Evolutionary conservation across 2,329 filamentous ascomycete genomes (phyloP), one percentile per base, ranked within the genome.

Genomic region (Sporothrix dimorphospora): DNA sequence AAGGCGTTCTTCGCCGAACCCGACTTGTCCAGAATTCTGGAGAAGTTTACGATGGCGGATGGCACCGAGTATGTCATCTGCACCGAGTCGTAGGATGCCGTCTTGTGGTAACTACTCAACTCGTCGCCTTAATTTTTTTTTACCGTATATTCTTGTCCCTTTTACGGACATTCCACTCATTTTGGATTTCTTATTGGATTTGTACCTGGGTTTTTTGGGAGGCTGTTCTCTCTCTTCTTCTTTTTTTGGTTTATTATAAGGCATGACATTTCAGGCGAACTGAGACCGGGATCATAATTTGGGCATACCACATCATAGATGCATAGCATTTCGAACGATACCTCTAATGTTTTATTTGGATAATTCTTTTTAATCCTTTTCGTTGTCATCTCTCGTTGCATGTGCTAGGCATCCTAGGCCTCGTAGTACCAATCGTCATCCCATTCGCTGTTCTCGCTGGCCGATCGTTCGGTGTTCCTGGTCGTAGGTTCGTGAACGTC

Each of bases 1-100:
- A 73, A 73, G 67, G 51, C 61, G 0, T 65, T 74, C 5, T 71
- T 73, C 27, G 68, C 69, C 1, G 74, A 75, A 71, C 55, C 72
- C 1, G 71, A 74, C 6, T 38, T 75, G 61, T 27, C 72, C 4
- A 24, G 16, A 6, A 73, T 75, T 9, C 24, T 75, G 38, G 71
- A 74, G 14, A 73, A 69, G 66, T 73, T 75, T 45, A 72, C 72
- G 9, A 70, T 73, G 71, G 73, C 71, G 5, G 73, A 74, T 53
- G 71, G 71, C 34, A 69, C 73, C 1, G 72, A 70, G 34, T 72
- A 72, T 30, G 61, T 72, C 27, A 42, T 75, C 51, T 75, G 73
- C 47, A 61, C 65, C 2, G 66, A 69, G 67, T 66, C 73, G 14
- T 74, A 67, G 42, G 34, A 19, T 14, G 45, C 27, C 42, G 6